Conservation (phyloP, 441 rosid genomes). For the Populus hybrid region DNA sequence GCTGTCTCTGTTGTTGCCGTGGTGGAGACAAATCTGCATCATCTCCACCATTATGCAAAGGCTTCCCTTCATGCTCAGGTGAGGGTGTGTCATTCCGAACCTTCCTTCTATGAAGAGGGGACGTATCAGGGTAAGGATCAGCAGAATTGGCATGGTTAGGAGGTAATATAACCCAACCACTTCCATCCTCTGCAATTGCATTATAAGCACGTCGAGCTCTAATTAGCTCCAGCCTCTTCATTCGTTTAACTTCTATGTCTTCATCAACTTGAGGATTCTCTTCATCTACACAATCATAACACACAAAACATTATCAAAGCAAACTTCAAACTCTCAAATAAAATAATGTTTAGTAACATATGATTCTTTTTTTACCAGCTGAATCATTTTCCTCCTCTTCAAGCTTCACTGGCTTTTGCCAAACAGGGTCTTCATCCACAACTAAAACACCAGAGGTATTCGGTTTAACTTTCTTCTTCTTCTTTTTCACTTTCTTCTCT, state of each 20-base stretch:
- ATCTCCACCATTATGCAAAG: slow-evolving; percentile 20
- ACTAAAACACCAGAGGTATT: slow-evolving; percentile 56
- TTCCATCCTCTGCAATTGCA: slow-evolving; percentile 88
- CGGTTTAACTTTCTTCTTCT: slow-evolving; percentile 26
- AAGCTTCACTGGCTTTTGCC: slow-evolving; percentile 72
- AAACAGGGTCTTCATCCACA: slow-evolving; percentile 85
- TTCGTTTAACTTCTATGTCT: slow-evolving; percentile 86
- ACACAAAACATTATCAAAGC: not conserved
- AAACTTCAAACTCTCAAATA: not conserved
- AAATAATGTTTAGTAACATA: not conserved
- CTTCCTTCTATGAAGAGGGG: slow-evolving; percentile 54
- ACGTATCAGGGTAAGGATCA: slow-evolving; percentile 40
- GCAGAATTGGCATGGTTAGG: slow-evolving; percentile 11
- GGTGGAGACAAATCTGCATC: slow-evolving; percentile 50
- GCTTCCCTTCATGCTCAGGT: slow-evolving; percentile 41
- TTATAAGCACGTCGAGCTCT: slow-evolving; percentile 53
- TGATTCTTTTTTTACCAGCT: slow-evolving; percentile 38
- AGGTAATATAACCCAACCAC: slow-evolving; percentile 83
- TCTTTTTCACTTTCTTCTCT: slow-evolving; percentile 51
- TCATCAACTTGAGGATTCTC: slow-evolving; percentile 73
- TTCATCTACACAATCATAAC: slow-evolving; percentile 31
- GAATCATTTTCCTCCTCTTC: slow-evolving; percentile 58
- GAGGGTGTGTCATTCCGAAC: slow-evolving; percentile 60
- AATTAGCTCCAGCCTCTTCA: slow-evolving; percentile 74
- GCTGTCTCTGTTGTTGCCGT: slow-evolving; percentile 12